A percentile compares a stretch with the other conserved stretches of the same genome.
phyloP scores from a whole-genome alignment of 2,329 filamentous ascomycete species.

The Aphanoascus verrucosus region DNA sequence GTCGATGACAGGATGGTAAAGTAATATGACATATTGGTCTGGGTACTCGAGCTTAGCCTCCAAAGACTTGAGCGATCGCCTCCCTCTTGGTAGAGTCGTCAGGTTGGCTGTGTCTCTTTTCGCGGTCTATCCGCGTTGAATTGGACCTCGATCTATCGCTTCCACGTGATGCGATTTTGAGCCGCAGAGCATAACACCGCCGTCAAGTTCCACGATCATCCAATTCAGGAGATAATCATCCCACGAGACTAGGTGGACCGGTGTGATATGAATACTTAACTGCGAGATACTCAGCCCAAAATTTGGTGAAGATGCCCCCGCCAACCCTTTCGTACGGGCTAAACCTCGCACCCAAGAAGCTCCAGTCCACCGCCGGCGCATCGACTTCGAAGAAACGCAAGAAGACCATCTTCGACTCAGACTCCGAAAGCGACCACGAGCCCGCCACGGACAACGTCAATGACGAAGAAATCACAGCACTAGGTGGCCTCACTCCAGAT shows the following conservation, averaged over 20 bases:
- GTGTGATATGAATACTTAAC: neutral
- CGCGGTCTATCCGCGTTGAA: too few species aligned
- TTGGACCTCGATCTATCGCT: neutral
- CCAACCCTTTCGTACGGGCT: constrained; percentile 35
- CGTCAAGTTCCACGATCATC: too few species aligned
- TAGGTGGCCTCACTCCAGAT: constrained; percentile 26
- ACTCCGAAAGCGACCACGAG: constrained; percentile 23
- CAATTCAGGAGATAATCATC: too few species aligned
- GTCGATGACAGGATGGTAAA: constrained; percentile 93
- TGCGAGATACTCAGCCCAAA: neutral
- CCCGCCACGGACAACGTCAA: constrained; percentile 13
- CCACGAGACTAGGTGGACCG: neutral
- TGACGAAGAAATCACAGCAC: constrained; percentile 28
- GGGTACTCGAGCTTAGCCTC: constrained; percentile 6
- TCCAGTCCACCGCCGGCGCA: constrained; percentile 15
- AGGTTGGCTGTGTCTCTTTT: too few species aligned
- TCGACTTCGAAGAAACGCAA: constrained; percentile 37
- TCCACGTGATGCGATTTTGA: neutral
- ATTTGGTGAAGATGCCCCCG: constrained; percentile 19
- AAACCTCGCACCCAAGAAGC: constrained; percentile 32
- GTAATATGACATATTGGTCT: constrained; percentile 77
- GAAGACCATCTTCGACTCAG: constrained; percentile 38
- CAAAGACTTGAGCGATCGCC: neutral
- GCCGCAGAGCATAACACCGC: too few species aligned
- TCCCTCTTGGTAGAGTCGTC: neutral